phyloP scores from a whole-genome alignment of 805 yeast species.

The Phaffomyces thermotolerans region DNA sequence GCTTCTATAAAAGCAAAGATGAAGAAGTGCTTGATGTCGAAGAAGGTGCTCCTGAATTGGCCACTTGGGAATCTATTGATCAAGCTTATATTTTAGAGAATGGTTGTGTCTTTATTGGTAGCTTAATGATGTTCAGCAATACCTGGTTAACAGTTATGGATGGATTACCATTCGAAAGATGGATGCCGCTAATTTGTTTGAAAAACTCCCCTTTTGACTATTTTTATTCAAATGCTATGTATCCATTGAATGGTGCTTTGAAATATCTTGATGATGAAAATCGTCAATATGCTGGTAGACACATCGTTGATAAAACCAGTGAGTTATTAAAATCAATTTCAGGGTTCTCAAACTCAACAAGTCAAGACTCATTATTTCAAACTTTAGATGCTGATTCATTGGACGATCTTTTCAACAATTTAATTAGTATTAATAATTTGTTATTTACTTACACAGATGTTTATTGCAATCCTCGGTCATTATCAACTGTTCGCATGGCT shows the following conservation, averaged over 20 bases:
- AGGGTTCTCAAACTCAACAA: constrained; percentile 21
- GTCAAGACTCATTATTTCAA: constrained; percentile 23
- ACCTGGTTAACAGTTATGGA: constrained; percentile 22
- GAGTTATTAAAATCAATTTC: constrained; percentile 25
- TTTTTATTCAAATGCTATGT: constrained; percentile 45
- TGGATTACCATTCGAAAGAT: constrained; percentile 33
- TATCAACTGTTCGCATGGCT: constrained; percentile 31
- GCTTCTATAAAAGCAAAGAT: constrained; percentile 33
- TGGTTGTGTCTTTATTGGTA: constrained; percentile 38
- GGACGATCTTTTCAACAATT: constrained; percentile 23
- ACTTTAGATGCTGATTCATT: constrained; percentile 14
- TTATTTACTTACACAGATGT: constrained; percentile 49
- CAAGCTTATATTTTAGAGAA: constrained; percentile 42
- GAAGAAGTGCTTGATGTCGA: constrained; percentile 39
- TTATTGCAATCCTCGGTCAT: constrained; percentile 44
- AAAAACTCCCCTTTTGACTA: constrained; percentile 57
- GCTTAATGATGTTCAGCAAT: constrained; percentile 39
- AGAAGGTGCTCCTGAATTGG: constrained; percentile 33
- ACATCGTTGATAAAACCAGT: constrained; percentile 28
- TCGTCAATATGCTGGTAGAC: constrained; percentile 38
- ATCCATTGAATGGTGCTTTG: constrained; percentile 46
- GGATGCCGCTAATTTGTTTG: constrained; percentile 43
- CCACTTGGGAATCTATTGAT: constrained; percentile 45
- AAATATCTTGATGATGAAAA: constrained; percentile 51
- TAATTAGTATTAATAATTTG: constrained; percentile 33